These are phyloP conservation scores for Nothophoma quercina DNA, from an alignment of 2,329 filamentous ascomycete species.

Conservation along the genomic window DNA sequence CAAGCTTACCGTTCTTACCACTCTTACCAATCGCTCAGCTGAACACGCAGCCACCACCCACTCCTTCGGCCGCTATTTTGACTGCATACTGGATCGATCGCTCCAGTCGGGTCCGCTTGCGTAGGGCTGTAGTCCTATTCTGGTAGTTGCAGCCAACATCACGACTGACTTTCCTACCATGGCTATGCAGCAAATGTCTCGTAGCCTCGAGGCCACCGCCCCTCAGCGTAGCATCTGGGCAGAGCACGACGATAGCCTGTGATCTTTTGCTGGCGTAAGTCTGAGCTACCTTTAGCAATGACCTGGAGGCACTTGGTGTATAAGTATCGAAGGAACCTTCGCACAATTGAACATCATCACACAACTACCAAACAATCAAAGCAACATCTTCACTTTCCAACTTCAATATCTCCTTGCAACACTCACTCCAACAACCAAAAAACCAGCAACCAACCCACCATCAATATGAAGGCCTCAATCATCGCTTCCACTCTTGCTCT, in stretches of 20 bases:
- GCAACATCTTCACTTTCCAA: slow-evolving; percentile 13
- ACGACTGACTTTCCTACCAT: neutral
- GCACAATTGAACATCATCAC: slow-evolving; percentile 9
- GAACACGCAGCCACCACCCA: slow-evolving; percentile 10
- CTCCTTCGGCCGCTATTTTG: neutral
- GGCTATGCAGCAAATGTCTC: slow-evolving; percentile 5
- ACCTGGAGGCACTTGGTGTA: neutral
- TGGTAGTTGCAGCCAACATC: neutral
- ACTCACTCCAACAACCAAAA: slow-evolving; percentile 11
- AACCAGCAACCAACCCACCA: slow-evolving; percentile 9
- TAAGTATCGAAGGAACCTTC: neutral
- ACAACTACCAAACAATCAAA: slow-evolving; percentile 17
- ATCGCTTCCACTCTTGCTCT: slow-evolving; percentile 20
- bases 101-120: neutral
- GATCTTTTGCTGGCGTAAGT: neutral
- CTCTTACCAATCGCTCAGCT: slow-evolving; percentile 1
- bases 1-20: slow-evolving; percentile 8
- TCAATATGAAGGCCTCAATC: slow-evolving; percentile 30
- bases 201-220: neutral
- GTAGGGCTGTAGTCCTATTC: neutral
- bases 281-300: neutral
- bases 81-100: neutral
- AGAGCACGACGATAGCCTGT: neutral
- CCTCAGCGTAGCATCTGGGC: slow-evolving; percentile 8
- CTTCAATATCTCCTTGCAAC: slow-evolving; percentile 7